Base-by-base conservation (phyloP, 345 rosid species). In the Brassica rapa region DNA sequence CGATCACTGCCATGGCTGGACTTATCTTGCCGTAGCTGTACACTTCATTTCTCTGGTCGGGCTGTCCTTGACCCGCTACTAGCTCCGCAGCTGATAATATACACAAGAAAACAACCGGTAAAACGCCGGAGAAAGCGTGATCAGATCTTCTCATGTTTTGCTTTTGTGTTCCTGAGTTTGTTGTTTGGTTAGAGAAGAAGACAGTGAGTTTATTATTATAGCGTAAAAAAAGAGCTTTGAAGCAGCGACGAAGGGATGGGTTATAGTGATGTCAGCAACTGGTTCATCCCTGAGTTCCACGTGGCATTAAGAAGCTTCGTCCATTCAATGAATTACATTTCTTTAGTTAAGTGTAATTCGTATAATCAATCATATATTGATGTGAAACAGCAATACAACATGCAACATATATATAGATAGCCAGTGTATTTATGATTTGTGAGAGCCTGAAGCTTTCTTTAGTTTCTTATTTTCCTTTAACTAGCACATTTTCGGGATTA, bases 1-100 rank as follows among this genome's bases (percentile, higher is more conserved):
- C 75, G 68, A 96, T 89, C 4, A 96, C 80, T 1, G 92, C 97
- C 93, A 96, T 81, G 60, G 97, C 86, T 4, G 99, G 96, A 49
- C 87, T 89, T 80, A 91, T 84, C 14, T 75, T 83, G 1, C 77
- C 69, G 79, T 86, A 78, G 61, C 32, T 32, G 53, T 82, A 86
- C 0, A 39, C 59, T 8, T 82, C 72, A 4, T 25, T 21, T 71
- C 66, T 14, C 2, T 12, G 32, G 10, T 77, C 49, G 2, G 81
- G 24, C 12, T 72, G 77, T 33, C 67, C 0, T 69, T 83, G 88
- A 8, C 84, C 79, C 12, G 82, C 37, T 6, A 66, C 74, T 15
- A 49, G 32, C 53, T 73, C 65, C 49, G 80, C 49, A 57, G 79
- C 10, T 57, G 78, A 74, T 59, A 65, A 12, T 2, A 71, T 12